phyloP scores from a whole-genome alignment of 78 protist genomes.

The Tieghemostelium lacteum region DNA sequence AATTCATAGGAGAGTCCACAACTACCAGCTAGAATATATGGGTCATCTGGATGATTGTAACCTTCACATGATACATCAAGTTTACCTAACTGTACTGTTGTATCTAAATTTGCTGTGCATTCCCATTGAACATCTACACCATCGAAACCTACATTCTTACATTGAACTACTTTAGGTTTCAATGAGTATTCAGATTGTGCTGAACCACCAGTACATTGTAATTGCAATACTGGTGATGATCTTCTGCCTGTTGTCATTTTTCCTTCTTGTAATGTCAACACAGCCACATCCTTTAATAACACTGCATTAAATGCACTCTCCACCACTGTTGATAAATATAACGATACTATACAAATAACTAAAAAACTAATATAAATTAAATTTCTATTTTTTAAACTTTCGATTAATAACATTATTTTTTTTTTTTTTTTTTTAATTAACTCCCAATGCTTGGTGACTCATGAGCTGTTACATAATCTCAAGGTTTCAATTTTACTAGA shows the following conservation, averaged over 20 bases:
- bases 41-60: constrained; percentile 17
- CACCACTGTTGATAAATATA: neutral
- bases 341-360: neutral
- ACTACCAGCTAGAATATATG: constrained; percentile 5
- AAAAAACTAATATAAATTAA: too few species aligned
- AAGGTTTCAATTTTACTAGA: too few species aligned
- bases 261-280: neutral
- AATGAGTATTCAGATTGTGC: neutral
- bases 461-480: too few species aligned
- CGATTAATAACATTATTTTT: too few species aligned
- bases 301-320: neutral
- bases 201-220: neutral
- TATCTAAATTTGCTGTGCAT: constrained; percentile 36
- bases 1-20: constrained; percentile 51
- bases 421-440: too few species aligned
- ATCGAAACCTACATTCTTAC: constrained; percentile 23
- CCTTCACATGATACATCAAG: constrained; percentile 62
- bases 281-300: constrained; percentile 21
- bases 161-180: constrained; percentile 3
- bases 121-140: constrained; percentile 54
- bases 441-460: too few species aligned
- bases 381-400: too few species aligned
- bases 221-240: constrained; percentile 25
- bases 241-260: constrained; percentile 25
- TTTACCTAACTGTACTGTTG: constrained; percentile 27